These are phyloP conservation scores for Phytophthora meadii DNA, from an alignment of 352 stramenopile genomes.

Conservation along the genomic window DNA sequence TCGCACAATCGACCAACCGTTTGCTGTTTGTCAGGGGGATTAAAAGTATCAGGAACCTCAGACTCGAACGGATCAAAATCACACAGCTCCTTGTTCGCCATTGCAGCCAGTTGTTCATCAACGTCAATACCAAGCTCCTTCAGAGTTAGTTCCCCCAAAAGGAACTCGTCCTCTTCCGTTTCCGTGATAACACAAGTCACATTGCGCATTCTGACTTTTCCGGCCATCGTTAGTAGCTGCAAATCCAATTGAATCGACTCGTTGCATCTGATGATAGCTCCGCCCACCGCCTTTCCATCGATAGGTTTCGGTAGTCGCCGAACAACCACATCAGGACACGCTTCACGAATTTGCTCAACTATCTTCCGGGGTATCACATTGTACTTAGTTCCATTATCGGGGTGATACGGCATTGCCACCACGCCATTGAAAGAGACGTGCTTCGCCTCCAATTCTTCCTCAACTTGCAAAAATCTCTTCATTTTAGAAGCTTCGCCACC, in stretches of 20 bases:
- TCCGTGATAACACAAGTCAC: not conserved
- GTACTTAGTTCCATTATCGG: too few relatives aligned
- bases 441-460: too few relatives aligned
- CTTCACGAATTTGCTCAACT: too few relatives aligned
- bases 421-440: too few relatives aligned
- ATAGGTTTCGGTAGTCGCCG: too few relatives aligned
- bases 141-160: not conserved
- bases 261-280: not conserved
- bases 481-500: too few relatives aligned
- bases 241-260: not conserved
- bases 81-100: not conserved
- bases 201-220: not conserved
- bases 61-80: slow-evolving; percentile 1
- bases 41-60: not conserved
- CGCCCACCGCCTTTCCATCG: not conserved
- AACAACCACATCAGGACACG: too few relatives aligned
- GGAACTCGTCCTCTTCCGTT: not conserved
- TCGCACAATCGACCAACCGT: not conserved
- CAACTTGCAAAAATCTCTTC: too few relatives aligned
- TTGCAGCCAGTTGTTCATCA: not conserved
- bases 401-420: too few relatives aligned
- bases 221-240: not conserved
- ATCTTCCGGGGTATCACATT: too few relatives aligned
- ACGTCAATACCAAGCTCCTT: not conserved
- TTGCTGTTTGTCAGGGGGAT: not conserved